Conservation (phyloP, 257 asterid genomes). For the Plantago elongata region DNA sequence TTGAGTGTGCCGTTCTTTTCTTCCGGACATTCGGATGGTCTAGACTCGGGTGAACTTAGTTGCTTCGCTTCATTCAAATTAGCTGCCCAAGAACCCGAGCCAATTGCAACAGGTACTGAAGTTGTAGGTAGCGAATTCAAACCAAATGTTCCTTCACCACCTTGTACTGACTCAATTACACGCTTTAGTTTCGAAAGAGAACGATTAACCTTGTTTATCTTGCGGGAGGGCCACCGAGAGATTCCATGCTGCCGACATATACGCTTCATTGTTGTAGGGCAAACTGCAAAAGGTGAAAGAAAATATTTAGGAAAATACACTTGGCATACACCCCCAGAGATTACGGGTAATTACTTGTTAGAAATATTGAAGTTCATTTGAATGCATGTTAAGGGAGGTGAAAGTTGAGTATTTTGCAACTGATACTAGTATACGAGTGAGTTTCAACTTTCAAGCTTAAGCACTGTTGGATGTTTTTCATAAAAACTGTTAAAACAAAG, state of each 20-base stretch:
- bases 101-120: slow-evolving; percentile 58
- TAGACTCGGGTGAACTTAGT: slow-evolving; percentile 34
- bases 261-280: slow-evolving; percentile 94
- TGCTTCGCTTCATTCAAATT: slow-evolving; percentile 43
- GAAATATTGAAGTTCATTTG: too few relatives aligned
- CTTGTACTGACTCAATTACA: slow-evolving; percentile 87
- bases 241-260: slow-evolving; percentile 94
- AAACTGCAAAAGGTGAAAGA: slow-evolving; percentile 43
- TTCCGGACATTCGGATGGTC: slow-evolving; percentile 46
- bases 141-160: slow-evolving; percentile 72
- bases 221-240: slow-evolving; percentile 95
- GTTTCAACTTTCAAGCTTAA: not conserved
- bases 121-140: slow-evolving; percentile 57
- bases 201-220: slow-evolving; percentile 90
- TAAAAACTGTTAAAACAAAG: not conserved
- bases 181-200: slow-evolving; percentile 74
- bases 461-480: not conserved
- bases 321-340: not conserved
- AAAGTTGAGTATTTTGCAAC: too few relatives aligned
- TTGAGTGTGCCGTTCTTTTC: slow-evolving; percentile 34
- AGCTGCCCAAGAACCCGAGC: slow-evolving; percentile 65
- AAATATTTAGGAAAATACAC: not conserved
- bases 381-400: too few relatives aligned
- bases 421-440: too few relatives aligned
- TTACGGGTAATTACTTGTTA: too few relatives aligned